phyloP scores from a whole-genome alignment of 768 basidiomycete species.

The Trametes maxima region DNA sequence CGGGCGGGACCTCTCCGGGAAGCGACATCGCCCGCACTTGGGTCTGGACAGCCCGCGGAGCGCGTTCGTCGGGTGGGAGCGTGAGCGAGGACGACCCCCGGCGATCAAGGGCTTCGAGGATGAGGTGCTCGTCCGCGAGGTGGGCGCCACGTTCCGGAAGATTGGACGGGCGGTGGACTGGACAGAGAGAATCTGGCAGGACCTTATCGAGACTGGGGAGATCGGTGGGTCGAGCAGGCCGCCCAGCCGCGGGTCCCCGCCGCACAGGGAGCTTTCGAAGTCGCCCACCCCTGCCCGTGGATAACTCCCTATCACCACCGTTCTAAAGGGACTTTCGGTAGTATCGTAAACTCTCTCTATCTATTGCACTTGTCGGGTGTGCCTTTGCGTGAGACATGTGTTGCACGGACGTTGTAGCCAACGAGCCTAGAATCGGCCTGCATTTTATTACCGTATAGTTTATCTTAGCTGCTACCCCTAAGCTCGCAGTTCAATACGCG shows the following conservation, averaged over 20 bases:
- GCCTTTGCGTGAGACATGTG: no score
- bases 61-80: conserved; percentile 10
- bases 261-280: not conserved
- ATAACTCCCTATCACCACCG: not conserved
- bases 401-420: no score
- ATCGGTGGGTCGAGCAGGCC: conserved; percentile 3
- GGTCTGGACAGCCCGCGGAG: conserved; percentile 6
- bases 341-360: no score
- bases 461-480: no score
- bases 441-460: no score
- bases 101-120: conserved; percentile 72
- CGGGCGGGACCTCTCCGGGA: conserved; percentile 21
- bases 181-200: conserved; percentile 58
- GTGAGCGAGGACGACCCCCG: conserved; percentile 15
- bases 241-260: not conserved
- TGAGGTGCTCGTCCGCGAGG: conserved; percentile 48
- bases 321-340: no score
- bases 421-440: no score
- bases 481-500: no score
- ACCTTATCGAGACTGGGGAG: conserved; percentile 35
- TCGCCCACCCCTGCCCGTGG: not conserved
- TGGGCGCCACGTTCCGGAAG: conserved; percentile 44
- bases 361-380: no score
- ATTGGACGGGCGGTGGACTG: conserved; percentile 50
- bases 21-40: conserved; percentile 20